phyloP scores from a whole-genome alignment of 2,329 filamentous ascomycete genomes.

The Fusarium haematococcum region DNA sequence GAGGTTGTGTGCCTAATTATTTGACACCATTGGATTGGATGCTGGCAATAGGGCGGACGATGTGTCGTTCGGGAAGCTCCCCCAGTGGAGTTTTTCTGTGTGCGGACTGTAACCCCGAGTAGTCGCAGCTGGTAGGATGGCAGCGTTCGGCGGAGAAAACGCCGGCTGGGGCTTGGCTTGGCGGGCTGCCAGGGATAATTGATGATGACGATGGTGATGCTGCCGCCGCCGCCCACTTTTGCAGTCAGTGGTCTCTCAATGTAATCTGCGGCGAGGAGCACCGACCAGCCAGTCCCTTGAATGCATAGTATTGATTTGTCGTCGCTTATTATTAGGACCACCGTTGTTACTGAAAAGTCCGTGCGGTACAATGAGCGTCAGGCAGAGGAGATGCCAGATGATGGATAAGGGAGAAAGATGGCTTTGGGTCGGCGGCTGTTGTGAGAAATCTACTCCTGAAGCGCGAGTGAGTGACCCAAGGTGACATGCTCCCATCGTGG shows the following conservation, averaged over 20 bases:
- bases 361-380: conserved; percentile 14
- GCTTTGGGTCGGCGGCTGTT: background rate
- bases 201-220: conserved; percentile 35
- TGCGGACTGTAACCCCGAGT: conserved; percentile 11
- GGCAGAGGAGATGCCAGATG: background rate
- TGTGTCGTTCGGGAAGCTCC: conserved; percentile 19
- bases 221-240: conserved; percentile 32
- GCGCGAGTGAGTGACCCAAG: conserved; percentile 5
- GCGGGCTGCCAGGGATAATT: conserved; percentile 22
- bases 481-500: conserved; percentile 7
- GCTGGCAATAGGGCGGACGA: conserved; percentile 12
- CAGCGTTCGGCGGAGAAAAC: conserved; percentile 20
- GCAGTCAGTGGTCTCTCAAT: conserved; percentile 32
- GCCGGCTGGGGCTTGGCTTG: conserved; percentile 32
- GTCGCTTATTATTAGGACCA: conserved; percentile 24
- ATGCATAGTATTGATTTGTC: conserved; percentile 33
- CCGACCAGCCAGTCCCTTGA: conserved; percentile 38
- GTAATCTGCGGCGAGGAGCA: conserved; percentile 38
- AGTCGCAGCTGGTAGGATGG: conserved; percentile 8
- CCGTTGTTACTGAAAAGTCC: conserved; percentile 19
- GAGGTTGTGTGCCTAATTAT: conserved; percentile 10
- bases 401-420: background rate
- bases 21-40: conserved; percentile 36
- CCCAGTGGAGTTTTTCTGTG: conserved; percentile 10
- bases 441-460: background rate